phyloP scores from a whole-genome alignment of 768 basidiomycete species.

The Pulveroboletus ravenelii region DNA sequence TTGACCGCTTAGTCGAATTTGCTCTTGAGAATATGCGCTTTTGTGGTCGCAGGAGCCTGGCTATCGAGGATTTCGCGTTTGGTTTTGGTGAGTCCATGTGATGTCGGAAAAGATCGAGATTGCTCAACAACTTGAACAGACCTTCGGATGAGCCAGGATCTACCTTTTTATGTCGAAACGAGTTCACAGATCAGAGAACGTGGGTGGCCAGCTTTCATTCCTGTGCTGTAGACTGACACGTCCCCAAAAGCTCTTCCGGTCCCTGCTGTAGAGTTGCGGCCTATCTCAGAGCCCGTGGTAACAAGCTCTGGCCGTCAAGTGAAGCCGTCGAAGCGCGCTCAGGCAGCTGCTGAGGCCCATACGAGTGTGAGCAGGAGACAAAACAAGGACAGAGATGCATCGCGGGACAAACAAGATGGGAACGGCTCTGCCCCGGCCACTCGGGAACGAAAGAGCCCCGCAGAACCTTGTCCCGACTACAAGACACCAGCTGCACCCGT shows the following conservation, averaged over 20 bases:
- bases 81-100: conserved; percentile 24
- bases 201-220: conserved; percentile 7
- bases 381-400: conserved; percentile 3
- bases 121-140: conserved; percentile 12
- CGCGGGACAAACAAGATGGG: background rate
- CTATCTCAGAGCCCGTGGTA: conserved; percentile 6
- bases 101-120: background rate
- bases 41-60: conserved; percentile 13
- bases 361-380: background rate
- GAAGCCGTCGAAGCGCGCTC: conserved; percentile 18
- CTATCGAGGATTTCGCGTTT: conserved; percentile 26
- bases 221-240: conserved; percentile 1
- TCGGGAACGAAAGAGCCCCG: background rate
- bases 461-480: background rate
- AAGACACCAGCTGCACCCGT: background rate
- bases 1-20: conserved; percentile 23
- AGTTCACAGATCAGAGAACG: conserved; percentile 24
- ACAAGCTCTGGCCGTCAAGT: conserved; percentile 25
- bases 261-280: conserved; percentile 1
- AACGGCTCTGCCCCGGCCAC: background rate
- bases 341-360: conserved; percentile 4
- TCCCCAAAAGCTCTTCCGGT: conserved; percentile 11
- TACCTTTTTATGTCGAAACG: conserved; percentile 27
- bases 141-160: conserved; percentile 28
- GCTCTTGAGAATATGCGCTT: conserved; percentile 24